Evolutionary conservation across 1,284 basidiomycete genomes (phyloP), one percentile per base, ranked within the genome.

Genomic region (Meripilus lineatus): DNA sequence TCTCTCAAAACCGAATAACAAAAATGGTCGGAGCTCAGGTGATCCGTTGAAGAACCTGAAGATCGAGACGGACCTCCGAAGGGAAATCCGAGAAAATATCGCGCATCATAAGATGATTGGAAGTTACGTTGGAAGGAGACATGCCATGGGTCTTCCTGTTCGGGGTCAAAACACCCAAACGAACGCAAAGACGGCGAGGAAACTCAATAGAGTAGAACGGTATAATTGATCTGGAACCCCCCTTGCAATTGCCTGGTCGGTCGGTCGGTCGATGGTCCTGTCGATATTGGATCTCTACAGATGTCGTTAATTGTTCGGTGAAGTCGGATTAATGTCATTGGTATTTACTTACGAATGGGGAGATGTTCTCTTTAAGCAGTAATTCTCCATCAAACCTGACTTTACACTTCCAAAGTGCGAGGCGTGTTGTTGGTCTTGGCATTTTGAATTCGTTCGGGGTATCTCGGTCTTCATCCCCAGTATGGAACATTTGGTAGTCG

Each of bases 71-170:
- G 93, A 95, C 61, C 69, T 93, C 55, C 77, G 74, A 57, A 74
- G 87, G 50, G 78, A 87, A 58, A 72, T 92, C 52, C 75, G 79
- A 63, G 91, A 92, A 59, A 93, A 94, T 60, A 92, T 95, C 63
- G 82, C 81, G 7, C 93, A 93, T 65, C 85, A 93, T 64, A 73
- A 90, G 50, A 85, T 84, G 72, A 91, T 95, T 64, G 92, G 93
- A 38, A 89, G 81, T 55, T 92, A 93, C 62, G 80, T 86, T 44
- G 92, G 92, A 26, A 77, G 81, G 66, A 72, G 92, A 59, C 92
- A 95, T 59, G 89, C 90, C 2, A 88, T 90, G 81, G 80, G 84
- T 49, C 65, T 93, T 32, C 93, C 93, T 1, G 92, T 95, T 47
- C 75, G 92, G 58, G 92, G 92, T 42, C 92, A 95, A 67, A 85